Evolutionary conservation across 495 filamentous ascomycete genomes (phyloP), one percentile per base, ranked within the genome.

Genomic region (Hapsidospora chrysogenum): DNA sequence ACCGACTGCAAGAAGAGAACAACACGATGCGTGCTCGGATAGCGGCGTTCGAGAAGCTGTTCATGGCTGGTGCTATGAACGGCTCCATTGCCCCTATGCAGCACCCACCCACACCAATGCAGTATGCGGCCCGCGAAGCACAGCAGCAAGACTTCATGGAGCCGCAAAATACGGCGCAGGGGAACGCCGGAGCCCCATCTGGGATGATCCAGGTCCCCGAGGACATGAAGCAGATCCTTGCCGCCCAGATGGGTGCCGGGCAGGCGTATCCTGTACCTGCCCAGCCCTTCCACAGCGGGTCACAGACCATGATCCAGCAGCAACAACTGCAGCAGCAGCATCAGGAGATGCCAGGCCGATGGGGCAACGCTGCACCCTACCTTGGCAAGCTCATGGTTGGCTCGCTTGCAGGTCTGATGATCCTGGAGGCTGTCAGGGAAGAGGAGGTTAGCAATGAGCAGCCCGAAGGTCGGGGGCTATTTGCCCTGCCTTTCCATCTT

Each of bases 371-470:
- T 15, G 47, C 50, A 16, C 63, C 61, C 17, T 68, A 68, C 37
- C 61, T 61, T 42, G 74, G 69, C 36, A 92, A 85, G 50, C 62
- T 94, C 42, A 87, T 96, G 80, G 70, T 95, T 9, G 87, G 87
- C 19, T 80, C 83, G 20, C 64, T 96, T 38, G 87, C 86, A 23
- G 85, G 87, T 1, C 56, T 96, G 22, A 92, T 94, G 85, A 67
- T 95, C 27, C 49, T 92, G 41, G 83, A 93, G 53, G 82, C 82
- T 6, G 57, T 86, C 36, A 54, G 56, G 17, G 67, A 71, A 41
- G 57, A 61, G 16, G 63, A 74, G 41, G 56, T 66, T 26, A 72
- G 71, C 31, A 58, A 55, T 35, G 70, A 74, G 28, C 57, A 61
- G 9, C 63, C 80, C 3, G 66, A 67, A 28, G 63, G 66, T 5